Base-by-base conservation (phyloP, 305 asterid species). In the Vinca major region DNA sequence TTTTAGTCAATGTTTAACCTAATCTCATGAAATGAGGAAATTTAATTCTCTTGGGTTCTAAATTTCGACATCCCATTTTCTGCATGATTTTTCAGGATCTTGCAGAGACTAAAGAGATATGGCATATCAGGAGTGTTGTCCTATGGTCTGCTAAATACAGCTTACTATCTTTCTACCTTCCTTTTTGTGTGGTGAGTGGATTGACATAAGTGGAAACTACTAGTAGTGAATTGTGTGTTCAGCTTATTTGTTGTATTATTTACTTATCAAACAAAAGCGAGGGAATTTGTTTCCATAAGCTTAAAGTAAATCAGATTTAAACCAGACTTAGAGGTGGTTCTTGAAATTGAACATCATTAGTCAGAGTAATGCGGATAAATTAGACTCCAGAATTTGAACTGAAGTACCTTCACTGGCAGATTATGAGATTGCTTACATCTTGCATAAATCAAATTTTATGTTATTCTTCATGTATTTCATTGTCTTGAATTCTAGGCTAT, bases 141-240 rank as follows among this genome's bases (percentile, higher is more conserved):
- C 45, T 92, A 92, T 69, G 98, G 98, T 63, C 80, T 92, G 57
- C 87, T 92, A 40, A 92, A 92, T 70, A 92, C 96, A 58, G 95
- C 84, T 52, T 89, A 89, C 86, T 89, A 92, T 75, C 86, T 85
- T 72, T 82, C 89, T 54, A 86, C 96, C 52, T 92, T 92, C 78
- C 92, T 92, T n/a, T 83, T 92, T 40, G 96, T 92, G 75, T 92
- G 98, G 98, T 91, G 66, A 67, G 73, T 67, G 3, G 49, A 49
- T 13, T 58, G 63, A 36, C 13, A 26, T 13, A 9, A 43, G 16
- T 12, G 19, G 11, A 33, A 51, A 51, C 8, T 51, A 19, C 26
- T 39, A 45, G 62, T 7, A 12, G 43, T 17, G 19, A 48, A 50
- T 60, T 3, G 53, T 39, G 17, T 14, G 10, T 56, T 47, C 43